A percentile compares a stretch with the other conserved stretches of the same genome.
Conservation (phyloP, 2,329 filamentous ascomycete genomes). For the Pseudocercospora pini-densiflorae region DNA sequence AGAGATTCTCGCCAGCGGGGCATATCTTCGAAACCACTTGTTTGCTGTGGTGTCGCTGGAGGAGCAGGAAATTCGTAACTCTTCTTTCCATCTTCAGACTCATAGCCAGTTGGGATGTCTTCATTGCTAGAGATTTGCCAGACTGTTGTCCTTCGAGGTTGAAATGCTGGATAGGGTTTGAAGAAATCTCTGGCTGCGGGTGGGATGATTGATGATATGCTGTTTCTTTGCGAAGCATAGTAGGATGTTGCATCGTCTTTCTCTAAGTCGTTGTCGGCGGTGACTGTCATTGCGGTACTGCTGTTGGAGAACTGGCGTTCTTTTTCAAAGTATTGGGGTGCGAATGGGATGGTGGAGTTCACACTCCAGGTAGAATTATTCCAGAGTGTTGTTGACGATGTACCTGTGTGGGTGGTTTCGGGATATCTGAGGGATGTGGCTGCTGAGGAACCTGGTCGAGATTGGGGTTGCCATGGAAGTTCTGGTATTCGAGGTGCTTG, state of each 20-base stretch:
- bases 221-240: not conserved
- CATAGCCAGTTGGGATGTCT: not conserved
- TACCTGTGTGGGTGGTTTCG: not conserved
- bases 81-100: not conserved
- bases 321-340: not conserved
- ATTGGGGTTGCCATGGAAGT: not conserved
- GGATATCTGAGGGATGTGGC: not conserved
- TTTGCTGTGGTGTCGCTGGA: not conserved
- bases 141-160: not conserved
- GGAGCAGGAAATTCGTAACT: slow-evolving; percentile 40
- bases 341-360: not conserved
- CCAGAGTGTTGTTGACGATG: not conserved
- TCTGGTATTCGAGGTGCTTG: not conserved
- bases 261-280: not conserved
- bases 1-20: slow-evolving; percentile 26
- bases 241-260: not conserved
- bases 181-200: not conserved
- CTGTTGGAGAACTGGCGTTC: not conserved
- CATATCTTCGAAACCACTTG: not conserved
- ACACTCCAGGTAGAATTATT: not conserved
- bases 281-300: not conserved
- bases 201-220: not conserved
- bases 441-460: not conserved
- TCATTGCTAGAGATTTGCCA: not conserved
- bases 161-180: not conserved